Percentiles rank a stretch among this genome's conserved stretches.
Conservation (phyloP, 768 basidiomycete species). For the Boletus patriciae region DNA sequence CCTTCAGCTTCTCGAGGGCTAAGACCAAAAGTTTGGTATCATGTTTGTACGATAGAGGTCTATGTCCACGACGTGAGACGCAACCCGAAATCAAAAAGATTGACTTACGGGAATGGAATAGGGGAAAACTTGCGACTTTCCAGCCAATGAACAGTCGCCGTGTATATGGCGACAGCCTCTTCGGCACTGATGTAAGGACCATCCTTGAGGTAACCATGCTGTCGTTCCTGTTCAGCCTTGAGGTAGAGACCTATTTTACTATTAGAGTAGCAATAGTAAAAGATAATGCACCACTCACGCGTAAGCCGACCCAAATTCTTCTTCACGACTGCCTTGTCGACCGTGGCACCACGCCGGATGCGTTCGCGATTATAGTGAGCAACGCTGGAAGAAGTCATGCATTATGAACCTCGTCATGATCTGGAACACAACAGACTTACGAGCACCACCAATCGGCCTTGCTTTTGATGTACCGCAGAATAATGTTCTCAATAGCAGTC, state of each 20-base stretch:
- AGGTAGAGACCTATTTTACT: slow-evolving; percentile 71
- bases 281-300: slow-evolving; percentile 48
- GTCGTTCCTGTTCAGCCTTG: slow-evolving; percentile 98
- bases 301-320: slow-evolving; percentile 99
- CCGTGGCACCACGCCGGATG: slow-evolving; percentile 94
- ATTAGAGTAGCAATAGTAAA: slow-evolving; percentile 1
- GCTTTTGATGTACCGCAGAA: slow-evolving; percentile 97
- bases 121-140: slow-evolving; percentile 98
- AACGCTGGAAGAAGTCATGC: slow-evolving; percentile 48
- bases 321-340: slow-evolving; percentile 98
- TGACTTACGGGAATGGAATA: slow-evolving; percentile 90
- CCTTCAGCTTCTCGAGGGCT: slow-evolving; percentile 97
- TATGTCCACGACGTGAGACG: slow-evolving; percentile 27
- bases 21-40: slow-evolving; percentile 97
- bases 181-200: slow-evolving; percentile 99
- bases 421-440: slow-evolving; percentile 38
- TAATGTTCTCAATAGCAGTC: slow-evolving; percentile 98
- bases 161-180: slow-evolving; percentile 98
- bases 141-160: slow-evolving; percentile 98
- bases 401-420: neutral
- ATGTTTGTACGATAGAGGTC: slow-evolving; percentile 96
- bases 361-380: slow-evolving; percentile 98
- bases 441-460: slow-evolving; percentile 99
- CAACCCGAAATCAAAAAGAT: neutral
- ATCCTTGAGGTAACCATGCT: slow-evolving; percentile 98